Percentiles rank a stretch among this genome's conserved stretches.
phyloP scores from a whole-genome alignment of 495 filamentous ascomycete species.

The Parathielavia hyrcaniae region DNA sequence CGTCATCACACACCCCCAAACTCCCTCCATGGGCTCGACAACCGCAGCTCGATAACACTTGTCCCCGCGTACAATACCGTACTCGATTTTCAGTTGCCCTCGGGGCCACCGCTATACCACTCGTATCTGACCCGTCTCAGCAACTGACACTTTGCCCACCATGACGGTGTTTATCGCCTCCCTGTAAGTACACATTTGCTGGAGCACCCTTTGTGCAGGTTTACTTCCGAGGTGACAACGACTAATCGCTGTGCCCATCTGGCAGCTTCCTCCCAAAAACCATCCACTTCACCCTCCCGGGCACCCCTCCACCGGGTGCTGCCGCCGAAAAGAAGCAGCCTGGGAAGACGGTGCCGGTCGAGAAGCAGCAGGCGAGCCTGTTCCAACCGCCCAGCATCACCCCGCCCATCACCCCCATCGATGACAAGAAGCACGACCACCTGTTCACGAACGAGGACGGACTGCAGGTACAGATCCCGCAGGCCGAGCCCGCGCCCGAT shows the following conservation, averaged over 20 bases:
- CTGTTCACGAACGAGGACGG: conserved; percentile 55
- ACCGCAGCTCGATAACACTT: conserved; percentile 9
- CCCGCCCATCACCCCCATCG: conserved; percentile 55
- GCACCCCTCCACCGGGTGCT: conserved; percentile 33
- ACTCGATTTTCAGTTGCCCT: neutral
- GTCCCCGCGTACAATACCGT: neutral
- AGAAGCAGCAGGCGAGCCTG: conserved; percentile 41
- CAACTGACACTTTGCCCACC: conserved; percentile 26
- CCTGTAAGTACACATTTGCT: conserved; percentile 53
- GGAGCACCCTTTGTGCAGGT: neutral
- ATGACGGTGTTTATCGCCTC: conserved; percentile 83
- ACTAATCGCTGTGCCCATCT: neutral
- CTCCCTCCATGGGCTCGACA: conserved; percentile 15
- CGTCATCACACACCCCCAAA: neutral
- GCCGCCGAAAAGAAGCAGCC: conserved; percentile 31
- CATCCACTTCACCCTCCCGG: conserved; percentile 60
- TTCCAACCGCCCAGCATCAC: conserved; percentile 40
- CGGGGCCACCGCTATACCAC: neutral
- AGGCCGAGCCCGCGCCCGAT: conserved; percentile 29
- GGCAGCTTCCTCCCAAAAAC: conserved; percentile 83
- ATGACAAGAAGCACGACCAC: conserved; percentile 49
- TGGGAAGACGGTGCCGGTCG: conserved; percentile 26
- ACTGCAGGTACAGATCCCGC: conserved; percentile 39
- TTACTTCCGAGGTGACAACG: neutral
- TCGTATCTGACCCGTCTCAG: neutral